Evolutionary conservation across 768 basidiomycete species (phyloP).

Genomic region (Chlorophyllum brunneum): DNA sequence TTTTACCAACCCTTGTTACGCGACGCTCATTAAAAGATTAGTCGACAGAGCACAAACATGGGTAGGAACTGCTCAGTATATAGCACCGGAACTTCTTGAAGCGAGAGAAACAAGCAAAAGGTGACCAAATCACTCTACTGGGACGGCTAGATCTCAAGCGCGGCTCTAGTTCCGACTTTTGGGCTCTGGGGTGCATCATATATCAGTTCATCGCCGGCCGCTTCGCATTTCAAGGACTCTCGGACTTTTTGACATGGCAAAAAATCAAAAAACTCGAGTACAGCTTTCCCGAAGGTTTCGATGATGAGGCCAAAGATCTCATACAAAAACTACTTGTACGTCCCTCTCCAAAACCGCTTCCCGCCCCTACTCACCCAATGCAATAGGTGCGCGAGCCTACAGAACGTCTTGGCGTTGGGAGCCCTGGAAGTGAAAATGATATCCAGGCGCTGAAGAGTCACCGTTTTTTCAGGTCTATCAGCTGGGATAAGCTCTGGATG

Average conservation of each 20-base stretch:
- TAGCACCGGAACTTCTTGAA: slow-evolving; percentile 49
- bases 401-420: slow-evolving; percentile 52
- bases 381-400: slow-evolving; percentile 52
- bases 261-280: slow-evolving; percentile 90
- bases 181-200: slow-evolving; percentile 93
- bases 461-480: slow-evolving; percentile 30
- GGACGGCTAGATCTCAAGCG: slow-evolving; percentile 13
- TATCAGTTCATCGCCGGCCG: slow-evolving; percentile 91
- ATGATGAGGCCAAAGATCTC: slow-evolving; percentile 76
- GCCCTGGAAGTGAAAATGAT: slow-evolving; percentile 11
- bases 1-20: slow-evolving; percentile 1
- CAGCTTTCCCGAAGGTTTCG: slow-evolving; percentile 82
- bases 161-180: slow-evolving; percentile 75
- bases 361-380: neutral
- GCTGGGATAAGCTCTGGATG: slow-evolving; percentile 67
- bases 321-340: slow-evolving; percentile 73
- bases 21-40: slow-evolving; percentile 5
- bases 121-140: slow-evolving; percentile 32
- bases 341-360: slow-evolving; percentile 10
- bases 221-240: slow-evolving; percentile 87
- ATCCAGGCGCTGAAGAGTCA: slow-evolving; percentile 4
- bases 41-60: slow-evolving; percentile 29
- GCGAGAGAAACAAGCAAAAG: slow-evolving; percentile 71
- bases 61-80: slow-evolving; percentile 26
- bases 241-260: slow-evolving; percentile 93